Conservation (phyloP, 345 rosid species). For the Eucalyptus sideroxylon region DNA sequence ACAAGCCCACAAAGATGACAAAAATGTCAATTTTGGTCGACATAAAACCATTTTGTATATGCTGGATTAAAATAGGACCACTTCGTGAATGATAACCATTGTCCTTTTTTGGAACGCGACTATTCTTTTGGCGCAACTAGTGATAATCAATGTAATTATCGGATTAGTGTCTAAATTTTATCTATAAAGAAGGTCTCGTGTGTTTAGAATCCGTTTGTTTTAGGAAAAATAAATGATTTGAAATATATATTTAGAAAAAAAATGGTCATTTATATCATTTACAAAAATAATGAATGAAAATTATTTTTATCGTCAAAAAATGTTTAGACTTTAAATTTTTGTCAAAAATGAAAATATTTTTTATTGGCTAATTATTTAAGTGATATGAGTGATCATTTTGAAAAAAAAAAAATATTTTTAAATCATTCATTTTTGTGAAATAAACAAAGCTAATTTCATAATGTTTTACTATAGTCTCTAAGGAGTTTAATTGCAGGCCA, state of each 20-base stretch:
- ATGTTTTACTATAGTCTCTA: not conserved
- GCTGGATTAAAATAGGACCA: not conserved
- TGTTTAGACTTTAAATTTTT: no score
- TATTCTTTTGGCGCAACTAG: not conserved
- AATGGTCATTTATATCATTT: no score
- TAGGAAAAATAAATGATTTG: no score
- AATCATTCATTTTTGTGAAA: fast-evolving
- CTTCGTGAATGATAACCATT: not conserved
- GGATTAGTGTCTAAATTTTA: not conserved
- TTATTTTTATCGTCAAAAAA: no score
- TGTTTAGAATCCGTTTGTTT: not conserved
- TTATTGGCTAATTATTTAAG: no score
- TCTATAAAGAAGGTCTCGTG: not conserved
- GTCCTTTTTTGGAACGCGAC: not conserved
- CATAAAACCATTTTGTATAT: not conserved
- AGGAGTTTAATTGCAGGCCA: not conserved
- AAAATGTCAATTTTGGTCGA: not conserved
- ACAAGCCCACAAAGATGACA: not conserved
- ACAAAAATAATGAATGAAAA: no score
- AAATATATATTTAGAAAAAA: no score
- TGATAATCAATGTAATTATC: not conserved
- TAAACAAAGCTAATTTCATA: not conserved
- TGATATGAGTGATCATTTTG: no score
- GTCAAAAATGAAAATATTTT: no score
- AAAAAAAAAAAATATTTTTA: no score